Base-by-base conservation (phyloP, 2,329 filamentous ascomycete species). In the Pseudogymnoascus sp. region DNA sequence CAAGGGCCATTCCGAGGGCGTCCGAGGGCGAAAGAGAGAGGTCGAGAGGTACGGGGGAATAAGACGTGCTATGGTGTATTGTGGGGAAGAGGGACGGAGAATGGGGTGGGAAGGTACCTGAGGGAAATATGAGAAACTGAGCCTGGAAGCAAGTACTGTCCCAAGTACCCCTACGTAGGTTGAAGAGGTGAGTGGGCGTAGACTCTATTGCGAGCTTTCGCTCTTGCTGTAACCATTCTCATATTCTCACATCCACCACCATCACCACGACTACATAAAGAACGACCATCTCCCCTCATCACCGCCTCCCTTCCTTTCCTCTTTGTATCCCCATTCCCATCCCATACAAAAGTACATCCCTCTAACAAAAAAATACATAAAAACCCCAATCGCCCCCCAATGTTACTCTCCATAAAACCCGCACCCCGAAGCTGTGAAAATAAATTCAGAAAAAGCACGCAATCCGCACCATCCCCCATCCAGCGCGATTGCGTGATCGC, bases 1-100 rank as follows among this genome's bases (percentile, higher is more conserved):
- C 46, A 7, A 53, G 46, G 7, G 46, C 46, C 46, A 53, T 53
- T 53, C 46, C 46, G 46, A 53, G 46, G 46, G 46, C 15, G 46
- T 53, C 46, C 46, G 46, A 53, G 46, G 26, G 46, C 26, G 15
- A 17, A 11, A 33, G 31, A 11, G 31, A 31, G 44, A 15, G 7
- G n/a, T 7, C 4, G 29, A 10, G 10, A 53, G 23, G 23, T 53
- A 29, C 23, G 29, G 44, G 15, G 15, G n/a, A 31, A 17, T 53
- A 53, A 53, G 46, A 53, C 46, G 46, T 53, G 46, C 26, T 53
- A 31, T 53, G 46, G 46, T 53, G 26, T 53, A 17, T 53, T 53
- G 46, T 53, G 46, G 46, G 46, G 46, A 53, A 53, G 26, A 53
- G 46, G 46, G 26, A 31, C 26, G 46, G 31, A 7, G 26, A 53